phyloP scores from a whole-genome alignment of 2,329 filamentous ascomycete genomes.

The Penicillium sp. region DNA sequence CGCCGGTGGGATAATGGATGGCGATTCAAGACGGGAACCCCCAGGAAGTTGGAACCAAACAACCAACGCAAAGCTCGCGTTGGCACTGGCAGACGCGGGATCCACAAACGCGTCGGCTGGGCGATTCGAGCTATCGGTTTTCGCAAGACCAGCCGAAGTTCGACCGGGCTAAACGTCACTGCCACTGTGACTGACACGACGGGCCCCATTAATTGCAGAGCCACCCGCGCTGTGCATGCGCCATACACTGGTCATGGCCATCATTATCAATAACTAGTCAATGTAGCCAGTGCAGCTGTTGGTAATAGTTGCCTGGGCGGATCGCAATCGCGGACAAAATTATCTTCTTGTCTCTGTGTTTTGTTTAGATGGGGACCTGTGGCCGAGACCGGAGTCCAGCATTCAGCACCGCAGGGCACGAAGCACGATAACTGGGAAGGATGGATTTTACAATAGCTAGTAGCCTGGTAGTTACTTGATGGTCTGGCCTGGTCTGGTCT shows the following conservation, averaged over 20 bases:
- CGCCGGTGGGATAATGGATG: too few species aligned
- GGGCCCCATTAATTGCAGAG: conserved; percentile 10
- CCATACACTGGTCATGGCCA: neutral
- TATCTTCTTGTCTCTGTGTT: neutral
- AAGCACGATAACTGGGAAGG: neutral
- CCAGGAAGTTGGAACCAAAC: neutral
- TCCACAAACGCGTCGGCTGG: conserved; percentile 22
- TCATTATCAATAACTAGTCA: conserved; percentile 6
- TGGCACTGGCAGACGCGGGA: conserved; percentile 16
- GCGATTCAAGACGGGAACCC: too few species aligned
- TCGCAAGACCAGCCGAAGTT: neutral
- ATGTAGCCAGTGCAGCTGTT: conserved; percentile 6
- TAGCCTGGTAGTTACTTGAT: too few species aligned
- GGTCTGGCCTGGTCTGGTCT: neutral
- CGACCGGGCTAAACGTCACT: conserved; percentile 16
- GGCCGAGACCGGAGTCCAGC: conserved; percentile 13
- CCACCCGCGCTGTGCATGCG: conserved; percentile 15
- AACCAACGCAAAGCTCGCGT: conserved; percentile 15
- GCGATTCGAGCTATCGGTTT: conserved; percentile 14
- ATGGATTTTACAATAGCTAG: neutral
- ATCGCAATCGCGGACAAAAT: neutral
- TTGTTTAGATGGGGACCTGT: conserved; percentile 17
- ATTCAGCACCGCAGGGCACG: neutral
- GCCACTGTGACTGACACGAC: neutral
- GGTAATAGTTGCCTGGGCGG: neutral